Base-by-base conservation (phyloP, 2,329 filamentous ascomycete species). In the Fusarium chlamydosporum region DNA sequence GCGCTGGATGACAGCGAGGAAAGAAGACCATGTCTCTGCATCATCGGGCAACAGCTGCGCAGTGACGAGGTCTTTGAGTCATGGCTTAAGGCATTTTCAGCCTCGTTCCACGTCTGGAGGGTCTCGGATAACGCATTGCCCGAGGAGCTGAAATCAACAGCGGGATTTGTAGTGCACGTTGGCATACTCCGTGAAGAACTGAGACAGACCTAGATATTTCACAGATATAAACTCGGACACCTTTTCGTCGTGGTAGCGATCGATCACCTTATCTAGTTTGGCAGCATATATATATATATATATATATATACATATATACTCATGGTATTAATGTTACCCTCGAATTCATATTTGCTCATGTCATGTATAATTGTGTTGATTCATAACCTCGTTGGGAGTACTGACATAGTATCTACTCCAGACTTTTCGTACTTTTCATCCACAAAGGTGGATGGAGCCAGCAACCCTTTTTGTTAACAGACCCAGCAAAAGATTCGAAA, bases 11-110 rank as follows among this genome's bases (percentile, higher is more conserved):
- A 61, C 34, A 45, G 54, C 33, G 65, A 58, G 15, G 56, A 47
- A 10, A 64, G 67, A 10, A 58, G 64, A 18, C 86, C 91, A 4
- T 91, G 92, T 7, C 70, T 97, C 1, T 94, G 92, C 75, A 80
- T 98, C 7, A 85, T 98, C 51, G 95, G 92, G 26, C 95, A 98
- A 82, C 95, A 98, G 79, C 86, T 97, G 48, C 88, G 96, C 31
- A 90, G 93, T 29, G 88, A 92, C 3, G 91, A 94, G 34, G 92
- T 98, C 7, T 96, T 98, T 72, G 90, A 95, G 72, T 81, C 84
- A 15, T 98, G 94, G 93, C 80, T 97, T 48, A 83, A 82, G 65
- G 86, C 87, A 53, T 94, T 97, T 68, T 79, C 87, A 62, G 76
- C 76, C 33, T 76, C 78, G 10, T 98, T 98, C 74, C 83, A 83